Base-by-base conservation (phyloP, 2,329 filamentous ascomycete species). In the Aspergillus unguis region DNA sequence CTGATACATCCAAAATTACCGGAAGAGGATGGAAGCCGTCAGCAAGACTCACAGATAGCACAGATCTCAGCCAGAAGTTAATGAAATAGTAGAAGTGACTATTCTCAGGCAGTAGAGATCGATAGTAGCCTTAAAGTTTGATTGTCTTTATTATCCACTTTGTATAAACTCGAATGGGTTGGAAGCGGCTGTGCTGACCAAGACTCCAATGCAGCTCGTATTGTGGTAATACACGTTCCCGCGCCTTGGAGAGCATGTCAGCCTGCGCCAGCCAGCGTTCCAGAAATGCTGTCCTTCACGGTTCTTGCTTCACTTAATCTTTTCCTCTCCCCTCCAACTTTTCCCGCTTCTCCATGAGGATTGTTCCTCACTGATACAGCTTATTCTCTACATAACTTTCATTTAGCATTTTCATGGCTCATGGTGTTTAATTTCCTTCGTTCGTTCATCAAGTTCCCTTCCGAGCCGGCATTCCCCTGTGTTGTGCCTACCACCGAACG, bases 351-450 rank as follows among this genome's bases (percentile, higher is more conserved):
- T 17, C 44, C 48, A 52, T 47, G 38, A 43, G 35, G 50, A 33
- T 51, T 50, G 35, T 48, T 44, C 40, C 48, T 50, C 48, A 33
- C 26, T 17, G 44, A 46, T 46, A 33, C 43, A 28, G 17, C 41
- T 44, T 48, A 44, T 51, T 40, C 48, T 51, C 36, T 35, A 54
- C 54, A 55, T 56, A 53, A 36, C 46, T 44, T 54, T 57, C 51
- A 50, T 56, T 52, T 59, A 47, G 46, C 56, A 57, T 52, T 54
- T 44, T 43, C 17, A 57, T 60, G 50, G 45, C 44, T 45, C 47
- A 57, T 57, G 48, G 54, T 57, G 50, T 46, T 50, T 58, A 48
- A 57, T 38, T 58, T 46, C 38, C 40, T 54, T 53, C 58, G 42
- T 51, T 58, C 54, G 56, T 60, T 60, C 53, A 50, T 53, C 54